Base-by-base conservation (phyloP, 2,329 filamentous ascomycete genomes). In the Xylariales sp. region DNA sequence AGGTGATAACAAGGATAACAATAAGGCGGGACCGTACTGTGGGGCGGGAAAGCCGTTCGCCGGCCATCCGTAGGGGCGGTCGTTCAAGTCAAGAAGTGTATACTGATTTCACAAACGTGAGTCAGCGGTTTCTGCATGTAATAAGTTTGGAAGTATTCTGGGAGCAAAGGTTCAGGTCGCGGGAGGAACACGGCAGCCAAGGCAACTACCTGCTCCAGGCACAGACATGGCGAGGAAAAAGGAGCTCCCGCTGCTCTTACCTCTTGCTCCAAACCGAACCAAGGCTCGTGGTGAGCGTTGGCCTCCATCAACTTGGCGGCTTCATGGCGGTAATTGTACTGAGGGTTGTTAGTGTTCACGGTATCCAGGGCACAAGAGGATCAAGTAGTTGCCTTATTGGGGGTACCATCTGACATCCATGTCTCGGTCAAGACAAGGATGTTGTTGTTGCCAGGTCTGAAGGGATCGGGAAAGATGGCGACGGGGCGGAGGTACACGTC, bases 321-420 rank as follows among this genome's bases (percentile, higher is more conserved):
- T 61, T 97, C 91, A 65, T 96, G 86, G 56, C 93, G 88, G 83
- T 84, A 87, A 85, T 97, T 98, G 85, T 80, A 97, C 70, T 94
- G n/a, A n/a, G n/a, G n/a, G n/a, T n/a, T n/a, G n/a, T n/a, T n/a
- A n/a, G n/a, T n/a, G n/a, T n/a, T n/a, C n/a, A n/a, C n/a, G n/a
- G n/a, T n/a, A n/a, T n/a, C n/a, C n/a, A n/a, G n/a, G n/a, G n/a
- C n/a, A n/a, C n/a, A n/a, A n/a, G n/a, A n/a, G n/a, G n/a, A n/a
- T n/a, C n/a, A n/a, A n/a, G 83, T 84, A 87, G 85, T 98, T 98
- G 85, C 97, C 70, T 95, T 90, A 83, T 97, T 98, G 69, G 93
- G 93, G 49, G 82, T 88, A 62, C 89, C 90, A 69, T 96, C 90
- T 52, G 86, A 75, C 64, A 91, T 89, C 86, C 88, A 96, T 69